phyloP scores from a whole-genome alignment of 805 yeast species.

The Maudiozyma barnettii region DNA sequence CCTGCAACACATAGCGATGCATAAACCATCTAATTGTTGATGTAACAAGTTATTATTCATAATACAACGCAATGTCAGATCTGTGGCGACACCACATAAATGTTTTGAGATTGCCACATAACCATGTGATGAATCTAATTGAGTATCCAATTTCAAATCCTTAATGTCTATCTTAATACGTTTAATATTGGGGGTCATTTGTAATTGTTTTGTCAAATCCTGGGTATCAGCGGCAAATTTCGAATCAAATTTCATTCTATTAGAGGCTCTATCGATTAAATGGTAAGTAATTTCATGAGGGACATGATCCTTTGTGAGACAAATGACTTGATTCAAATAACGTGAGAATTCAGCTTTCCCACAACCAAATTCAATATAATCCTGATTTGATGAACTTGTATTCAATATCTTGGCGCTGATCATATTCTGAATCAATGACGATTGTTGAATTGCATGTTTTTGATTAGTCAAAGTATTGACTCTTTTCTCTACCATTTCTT shows the following conservation, averaged over 20 bases:
- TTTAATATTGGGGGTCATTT: slow-evolving; percentile 1
- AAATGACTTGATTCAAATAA: slow-evolving; percentile 34
- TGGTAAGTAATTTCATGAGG: slow-evolving; percentile 31
- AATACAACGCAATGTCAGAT: slow-evolving; percentile 63
- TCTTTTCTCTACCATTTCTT: slow-evolving; percentile 23
- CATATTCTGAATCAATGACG: slow-evolving; percentile 67
- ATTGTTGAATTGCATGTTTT: slow-evolving; percentile 78
- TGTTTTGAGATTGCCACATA: slow-evolving; percentile 72
- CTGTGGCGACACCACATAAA: slow-evolving; percentile 91
- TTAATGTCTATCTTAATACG: slow-evolving; percentile 61
- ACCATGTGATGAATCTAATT: slow-evolving; percentile 20
- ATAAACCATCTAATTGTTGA: slow-evolving; percentile 39
- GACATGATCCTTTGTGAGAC: background rate
- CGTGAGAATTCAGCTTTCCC: slow-evolving; percentile 81
- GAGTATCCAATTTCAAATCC: slow-evolving; percentile 48
- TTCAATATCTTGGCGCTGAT: slow-evolving; percentile 34
- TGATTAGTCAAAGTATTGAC: slow-evolving; percentile 40
- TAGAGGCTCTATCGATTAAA: slow-evolving; percentile 66
- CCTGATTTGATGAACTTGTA: slow-evolving; percentile 8
- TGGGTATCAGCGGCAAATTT: slow-evolving; percentile 50
- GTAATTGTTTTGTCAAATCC: slow-evolving; percentile 11
- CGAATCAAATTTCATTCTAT: slow-evolving; percentile 67
- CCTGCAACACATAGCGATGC: slow-evolving; percentile 90
- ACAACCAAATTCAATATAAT: slow-evolving; percentile 77
- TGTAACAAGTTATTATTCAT: slow-evolving; percentile 28